These are phyloP conservation scores for Fistulifera solaris DNA, from an alignment of 108 stramenopile genomes.

Conservation along the genomic window DNA sequence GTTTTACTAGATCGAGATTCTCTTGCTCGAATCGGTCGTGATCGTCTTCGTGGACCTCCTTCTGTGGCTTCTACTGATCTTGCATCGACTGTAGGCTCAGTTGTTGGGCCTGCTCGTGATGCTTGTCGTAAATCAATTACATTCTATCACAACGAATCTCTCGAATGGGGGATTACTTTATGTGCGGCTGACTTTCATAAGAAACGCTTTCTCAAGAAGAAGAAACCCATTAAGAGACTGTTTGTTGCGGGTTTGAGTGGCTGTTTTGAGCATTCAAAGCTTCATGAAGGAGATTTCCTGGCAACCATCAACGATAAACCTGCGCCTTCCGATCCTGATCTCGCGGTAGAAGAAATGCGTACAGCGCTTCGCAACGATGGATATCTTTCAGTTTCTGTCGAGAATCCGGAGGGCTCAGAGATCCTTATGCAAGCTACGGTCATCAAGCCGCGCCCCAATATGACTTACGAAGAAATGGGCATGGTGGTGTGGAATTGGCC, in stretches of 20 bases:
- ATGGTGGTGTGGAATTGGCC: slow-evolving; percentile 41
- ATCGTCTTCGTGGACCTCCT: slow-evolving; percentile 1
- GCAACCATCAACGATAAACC: slow-evolving; percentile 20
- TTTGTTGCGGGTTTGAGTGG: slow-evolving; percentile 4
- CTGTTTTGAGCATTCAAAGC: slow-evolving; percentile 11
- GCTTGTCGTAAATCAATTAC: slow-evolving; percentile 26
- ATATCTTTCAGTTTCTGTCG: slow-evolving; percentile 14
- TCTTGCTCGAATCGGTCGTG: no score
- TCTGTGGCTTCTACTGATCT: slow-evolving; percentile 22
- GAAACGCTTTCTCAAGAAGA: slow-evolving; percentile 1
- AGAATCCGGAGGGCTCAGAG: slow-evolving; percentile 24
- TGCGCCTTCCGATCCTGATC: slow-evolving; percentile 7
- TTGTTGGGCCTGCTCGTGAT: slow-evolving; percentile 16
- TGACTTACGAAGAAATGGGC: slow-evolving; percentile 34
- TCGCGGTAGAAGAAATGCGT: slow-evolving; percentile 17
- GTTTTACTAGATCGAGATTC: no score
- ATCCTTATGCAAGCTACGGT: slow-evolving; percentile 34
- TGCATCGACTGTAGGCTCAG: slow-evolving; percentile 28
- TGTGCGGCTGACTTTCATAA: background rate
- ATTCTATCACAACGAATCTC: slow-evolving; percentile 8
- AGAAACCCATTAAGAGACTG: background rate
- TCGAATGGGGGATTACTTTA: background rate
- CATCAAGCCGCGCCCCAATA: slow-evolving; percentile 34
- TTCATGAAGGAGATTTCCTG: slow-evolving; percentile 24
- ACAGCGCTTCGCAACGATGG: slow-evolving; percentile 16